A percentile compares a stretch with the other conserved stretches of the same genome.
Evolutionary conservation across 2,329 filamentous ascomycete species (phyloP).

Genomic region (Reticulascus tulasneorum): DNA sequence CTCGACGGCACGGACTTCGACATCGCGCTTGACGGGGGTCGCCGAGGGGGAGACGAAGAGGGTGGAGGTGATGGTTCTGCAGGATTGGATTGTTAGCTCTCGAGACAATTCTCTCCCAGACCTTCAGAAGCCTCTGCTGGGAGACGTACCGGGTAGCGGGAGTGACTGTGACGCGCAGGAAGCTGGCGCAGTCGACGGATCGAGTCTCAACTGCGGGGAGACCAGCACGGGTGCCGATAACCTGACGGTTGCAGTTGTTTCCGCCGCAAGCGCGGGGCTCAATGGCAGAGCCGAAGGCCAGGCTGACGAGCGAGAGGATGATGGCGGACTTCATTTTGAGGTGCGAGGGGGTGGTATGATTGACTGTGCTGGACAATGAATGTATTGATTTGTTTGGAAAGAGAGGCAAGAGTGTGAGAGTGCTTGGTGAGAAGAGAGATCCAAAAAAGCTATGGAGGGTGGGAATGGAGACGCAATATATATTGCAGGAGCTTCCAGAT

Average conservation of each 20-base stretch:
- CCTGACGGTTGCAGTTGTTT: constrained; percentile 42
- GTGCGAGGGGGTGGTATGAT: neutral
- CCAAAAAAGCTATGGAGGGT: too few species aligned
- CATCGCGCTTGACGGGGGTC: neutral
- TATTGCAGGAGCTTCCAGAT: too few species aligned
- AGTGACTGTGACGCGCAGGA: neutral
- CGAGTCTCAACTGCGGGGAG: constrained; percentile 18
- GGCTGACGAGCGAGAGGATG: constrained; percentile 30
- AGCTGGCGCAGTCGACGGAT: neutral
- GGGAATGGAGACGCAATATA: too few species aligned
- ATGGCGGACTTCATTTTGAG: constrained; percentile 36
- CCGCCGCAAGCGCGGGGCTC: constrained; percentile 30
- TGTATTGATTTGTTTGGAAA: too few species aligned
- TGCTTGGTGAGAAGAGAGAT: too few species aligned
- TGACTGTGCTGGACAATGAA: too few species aligned
- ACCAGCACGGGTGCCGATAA: constrained; percentile 35
- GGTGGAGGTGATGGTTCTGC: neutral
- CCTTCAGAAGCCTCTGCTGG: neutral
- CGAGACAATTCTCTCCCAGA: too few species aligned
- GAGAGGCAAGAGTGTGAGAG: too few species aligned
- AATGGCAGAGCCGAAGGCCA: constrained; percentile 28
- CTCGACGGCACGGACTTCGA: neutral
- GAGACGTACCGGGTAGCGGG: neutral
- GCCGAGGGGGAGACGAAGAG: neutral
- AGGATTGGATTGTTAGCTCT: too few species aligned